phyloP scores from a whole-genome alignment of 2,329 filamentous ascomycete species.

The Pestalotiopsis sp. region DNA sequence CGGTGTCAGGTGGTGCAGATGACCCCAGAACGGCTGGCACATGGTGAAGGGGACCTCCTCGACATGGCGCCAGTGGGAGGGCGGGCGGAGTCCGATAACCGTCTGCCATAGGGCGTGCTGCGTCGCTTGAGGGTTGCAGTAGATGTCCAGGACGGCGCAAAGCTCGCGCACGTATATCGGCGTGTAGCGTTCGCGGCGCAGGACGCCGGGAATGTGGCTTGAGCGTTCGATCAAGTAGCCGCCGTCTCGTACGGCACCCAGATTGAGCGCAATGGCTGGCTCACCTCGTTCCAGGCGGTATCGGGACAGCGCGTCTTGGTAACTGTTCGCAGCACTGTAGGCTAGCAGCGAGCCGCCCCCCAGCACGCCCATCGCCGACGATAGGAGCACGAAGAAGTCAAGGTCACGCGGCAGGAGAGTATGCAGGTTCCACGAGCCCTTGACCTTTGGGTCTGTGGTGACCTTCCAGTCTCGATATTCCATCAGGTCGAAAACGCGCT shows the following conservation, averaged over 20 bases:
- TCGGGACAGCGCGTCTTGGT: conserved; percentile 26
- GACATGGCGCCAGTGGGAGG: conserved; percentile 19
- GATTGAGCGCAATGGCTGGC: conserved; percentile 10
- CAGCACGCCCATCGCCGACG: conserved; percentile 24
- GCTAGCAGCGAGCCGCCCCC: conserved; percentile 29
- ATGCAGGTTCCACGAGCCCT: conserved; percentile 48
- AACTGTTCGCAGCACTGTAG: conserved; percentile 34
- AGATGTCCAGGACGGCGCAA: no score
- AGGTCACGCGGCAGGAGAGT: conserved; percentile 17
- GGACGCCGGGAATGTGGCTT: no score
- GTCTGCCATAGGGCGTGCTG: no score
- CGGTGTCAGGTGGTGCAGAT: background rate
- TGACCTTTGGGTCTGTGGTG: conserved; percentile 41
- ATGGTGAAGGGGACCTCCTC: background rate
- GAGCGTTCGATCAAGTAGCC: conserved; percentile 13
- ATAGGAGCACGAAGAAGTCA: conserved; percentile 35
- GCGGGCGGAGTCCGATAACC: conserved; percentile 26
- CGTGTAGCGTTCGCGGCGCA: no score
- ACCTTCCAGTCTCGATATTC: conserved; percentile 37
- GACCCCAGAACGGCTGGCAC: background rate
- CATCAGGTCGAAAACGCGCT: conserved; percentile 32
- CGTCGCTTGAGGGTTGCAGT: no score
- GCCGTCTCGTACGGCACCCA: conserved; percentile 15
- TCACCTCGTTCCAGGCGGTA: conserved; percentile 16
- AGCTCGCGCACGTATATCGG: no score